Base-by-base conservation (phyloP, 1,284 basidiomycete genomes). In the Tremellales sp. region DNA sequence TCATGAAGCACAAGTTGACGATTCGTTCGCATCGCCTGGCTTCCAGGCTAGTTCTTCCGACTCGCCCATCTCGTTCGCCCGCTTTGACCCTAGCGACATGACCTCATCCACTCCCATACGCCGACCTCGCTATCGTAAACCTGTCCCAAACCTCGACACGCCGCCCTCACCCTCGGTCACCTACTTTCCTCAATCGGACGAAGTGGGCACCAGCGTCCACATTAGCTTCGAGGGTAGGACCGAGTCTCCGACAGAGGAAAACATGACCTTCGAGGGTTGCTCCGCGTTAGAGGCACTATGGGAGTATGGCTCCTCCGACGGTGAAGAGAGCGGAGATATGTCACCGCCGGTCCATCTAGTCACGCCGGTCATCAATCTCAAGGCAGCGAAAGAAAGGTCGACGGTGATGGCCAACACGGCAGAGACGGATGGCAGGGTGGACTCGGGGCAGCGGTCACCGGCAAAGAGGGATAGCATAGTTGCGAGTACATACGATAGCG, bases 61-160 rank as follows among this genome's bases (percentile, higher is more conserved):
- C 17, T 50, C 49, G 29, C 63, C 45, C 59, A 65, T 65, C 46
- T 53, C 33, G 2, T 47, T 46, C 21, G 63, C 57, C 4, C 5
- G 33, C 4, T 36, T 36, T 15, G 33, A 36, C 13, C 33, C 33
- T n/a, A 13, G 15, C 33, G 33, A 36, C 33, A 13, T 17, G 19
- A 36, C 19, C 13, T 36, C 15, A 13, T 36, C 33, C 6, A 36
- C 33, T 4, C 33, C 33, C 4, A 5, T 36, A 5, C 33, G 6
- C 6, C 15, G 19, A 36, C 19, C 15, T 36, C 33, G 33, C 15
- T 36, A n/a, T 17, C 6, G 15, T 6, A 5, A 5, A 4, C n/a
- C n/a, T n/a, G n/a, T n/a, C n/a, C n/a, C n/a, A n/a, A n/a, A n/a
- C n/a, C n/a, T n/a, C n/a, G n/a, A n/a, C n/a, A 36, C 13, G 15